These are phyloP conservation scores for Plasmodium vinckei DNA, from an alignment of 169 alveolate genomes.

Conservation along the genomic window DNA sequence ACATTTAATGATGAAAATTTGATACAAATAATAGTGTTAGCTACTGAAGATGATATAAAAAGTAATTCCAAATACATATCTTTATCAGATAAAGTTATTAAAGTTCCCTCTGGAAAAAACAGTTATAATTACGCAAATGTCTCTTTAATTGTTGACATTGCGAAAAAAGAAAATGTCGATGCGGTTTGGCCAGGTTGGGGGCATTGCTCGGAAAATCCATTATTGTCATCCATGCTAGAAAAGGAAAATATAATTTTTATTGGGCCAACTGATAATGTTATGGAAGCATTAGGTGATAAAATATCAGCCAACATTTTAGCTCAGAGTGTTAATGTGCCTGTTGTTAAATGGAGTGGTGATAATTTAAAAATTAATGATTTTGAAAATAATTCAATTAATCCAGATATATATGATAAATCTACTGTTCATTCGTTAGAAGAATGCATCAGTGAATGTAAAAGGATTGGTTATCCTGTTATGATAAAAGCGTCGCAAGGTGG, in stretches of 20 bases:
- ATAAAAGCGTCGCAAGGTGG: slow-evolving; percentile 97
- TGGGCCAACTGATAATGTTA: slow-evolving; percentile 92
- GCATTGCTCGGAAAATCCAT: slow-evolving; percentile 94
- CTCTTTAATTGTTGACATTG: slow-evolving; percentile 78
- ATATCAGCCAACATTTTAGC: slow-evolving; percentile 94
- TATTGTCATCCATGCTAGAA: slow-evolving; percentile 87
- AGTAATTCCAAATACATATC: slow-evolving; percentile 80
- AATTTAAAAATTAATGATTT: slow-evolving; percentile 74
- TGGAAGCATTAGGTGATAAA: slow-evolving; percentile 95
- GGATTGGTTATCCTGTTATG: slow-evolving; percentile 96
- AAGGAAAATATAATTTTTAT: slow-evolving; percentile 88
- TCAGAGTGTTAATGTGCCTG: slow-evolving; percentile 92
- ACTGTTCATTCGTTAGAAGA: slow-evolving; percentile 85
- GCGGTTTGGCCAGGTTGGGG: slow-evolving; percentile 99
- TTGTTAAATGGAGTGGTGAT: slow-evolving; percentile 94
- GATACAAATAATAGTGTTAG: slow-evolving; percentile 81
- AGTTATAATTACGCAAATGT: slow-evolving; percentile 80
- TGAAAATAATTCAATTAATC: slow-evolving; percentile 36
- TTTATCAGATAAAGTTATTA: slow-evolving; percentile 80
- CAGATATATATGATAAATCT: slow-evolving; percentile 60
- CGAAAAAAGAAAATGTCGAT: slow-evolving; percentile 86
- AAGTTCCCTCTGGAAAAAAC: slow-evolving; percentile 80
- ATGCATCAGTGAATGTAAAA: slow-evolving; percentile 86
- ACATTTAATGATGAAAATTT: slow-evolving; percentile 80
- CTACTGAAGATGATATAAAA: slow-evolving; percentile 80